Evolutionary conservation across 2,329 filamentous ascomycete species (phyloP).

Genomic region (Alternaria novae-zelandiae): DNA sequence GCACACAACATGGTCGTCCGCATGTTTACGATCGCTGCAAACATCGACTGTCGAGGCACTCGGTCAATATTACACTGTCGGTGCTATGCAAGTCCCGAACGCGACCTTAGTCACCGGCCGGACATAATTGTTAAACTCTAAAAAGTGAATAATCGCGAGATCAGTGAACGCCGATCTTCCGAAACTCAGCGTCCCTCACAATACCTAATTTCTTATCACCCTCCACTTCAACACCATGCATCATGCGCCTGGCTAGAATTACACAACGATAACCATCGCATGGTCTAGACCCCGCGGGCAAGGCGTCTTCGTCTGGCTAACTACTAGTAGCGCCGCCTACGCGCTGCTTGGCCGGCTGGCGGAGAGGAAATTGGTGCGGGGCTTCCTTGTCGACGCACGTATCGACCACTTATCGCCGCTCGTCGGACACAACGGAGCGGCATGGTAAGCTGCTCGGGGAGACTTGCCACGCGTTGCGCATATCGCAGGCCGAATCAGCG

Average conservation of each 20-base stretch:
- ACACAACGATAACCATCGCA: slow-evolving; percentile 15
- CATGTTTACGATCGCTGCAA: not conserved
- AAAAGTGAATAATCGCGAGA: not conserved
- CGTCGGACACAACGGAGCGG: slow-evolving; percentile 14
- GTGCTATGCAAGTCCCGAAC: slow-evolving; percentile 11
- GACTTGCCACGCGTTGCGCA: slow-evolving; percentile 32
- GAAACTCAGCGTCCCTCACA: slow-evolving; percentile 7
- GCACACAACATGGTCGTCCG: not conserved
- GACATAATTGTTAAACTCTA: not conserved
- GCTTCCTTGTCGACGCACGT: slow-evolving; percentile 20
- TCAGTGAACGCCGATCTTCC: slow-evolving; percentile 19
- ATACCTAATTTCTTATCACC: slow-evolving; percentile 1
- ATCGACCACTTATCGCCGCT: slow-evolving; percentile 26
- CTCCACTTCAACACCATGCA: slow-evolving; percentile 21
- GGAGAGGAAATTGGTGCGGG: slow-evolving; percentile 20
- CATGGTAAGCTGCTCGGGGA: slow-evolving; percentile 20
- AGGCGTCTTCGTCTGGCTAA: slow-evolving; percentile 10
- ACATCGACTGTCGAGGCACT: not conserved
- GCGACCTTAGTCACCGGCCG: not conserved
- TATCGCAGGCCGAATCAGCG: slow-evolving; percentile 26
- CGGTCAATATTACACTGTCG: not conserved
- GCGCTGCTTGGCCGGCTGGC: slow-evolving; percentile 30
- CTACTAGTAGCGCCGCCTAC: slow-evolving; percentile 4
- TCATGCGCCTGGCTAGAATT: slow-evolving; percentile 15
- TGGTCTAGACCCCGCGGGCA: slow-evolving; percentile 31